These are phyloP conservation scores for Cryphonectria japonica DNA, from an alignment of 2,329 filamentous ascomycete species.

Conservation along the genomic window DNA sequence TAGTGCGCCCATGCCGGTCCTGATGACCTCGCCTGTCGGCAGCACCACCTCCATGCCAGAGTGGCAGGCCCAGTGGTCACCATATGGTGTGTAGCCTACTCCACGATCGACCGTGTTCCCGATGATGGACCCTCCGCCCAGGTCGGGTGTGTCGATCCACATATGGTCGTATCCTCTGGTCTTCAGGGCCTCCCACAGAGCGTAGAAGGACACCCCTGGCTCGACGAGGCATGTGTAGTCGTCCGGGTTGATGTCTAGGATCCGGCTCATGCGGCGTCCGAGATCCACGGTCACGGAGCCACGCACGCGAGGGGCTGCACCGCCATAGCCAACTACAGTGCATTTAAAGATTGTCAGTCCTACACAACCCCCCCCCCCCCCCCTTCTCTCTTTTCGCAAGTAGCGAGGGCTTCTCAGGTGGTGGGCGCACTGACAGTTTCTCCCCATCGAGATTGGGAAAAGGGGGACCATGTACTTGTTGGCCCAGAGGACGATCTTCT, in stretches of 20 bases:
- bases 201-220: slow-evolving; percentile 46
- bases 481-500: slow-evolving; percentile 39
- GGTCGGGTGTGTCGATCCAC: slow-evolving; percentile 49
- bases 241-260: slow-evolving; percentile 44
- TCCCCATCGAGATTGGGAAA: slow-evolving; percentile 44
- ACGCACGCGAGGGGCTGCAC: slow-evolving; percentile 46
- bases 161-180: slow-evolving; percentile 42
- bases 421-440: slow-evolving; percentile 35
- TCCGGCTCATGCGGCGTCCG: slow-evolving; percentile 45
- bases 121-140: slow-evolving; percentile 50
- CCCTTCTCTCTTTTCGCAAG: neutral
- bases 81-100: slow-evolving; percentile 51
- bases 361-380: neutral
- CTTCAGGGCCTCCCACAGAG: slow-evolving; percentile 43
- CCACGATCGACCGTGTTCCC: slow-evolving; percentile 51
- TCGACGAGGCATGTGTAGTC: slow-evolving; percentile 47
- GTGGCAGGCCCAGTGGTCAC: slow-evolving; percentile 47
- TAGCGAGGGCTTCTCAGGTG: no score
- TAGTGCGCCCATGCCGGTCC: slow-evolving; percentile 47
- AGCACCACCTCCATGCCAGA: slow-evolving; percentile 49
- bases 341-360: neutral
- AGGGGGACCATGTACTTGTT: slow-evolving; percentile 42
- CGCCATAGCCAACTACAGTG: slow-evolving; percentile 44
- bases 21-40: slow-evolving; percentile 46
- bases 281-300: slow-evolving; percentile 49